Conservation (phyloP, 1,139 yeast genomes). For the Saccharomyces pastorianus region DNA sequence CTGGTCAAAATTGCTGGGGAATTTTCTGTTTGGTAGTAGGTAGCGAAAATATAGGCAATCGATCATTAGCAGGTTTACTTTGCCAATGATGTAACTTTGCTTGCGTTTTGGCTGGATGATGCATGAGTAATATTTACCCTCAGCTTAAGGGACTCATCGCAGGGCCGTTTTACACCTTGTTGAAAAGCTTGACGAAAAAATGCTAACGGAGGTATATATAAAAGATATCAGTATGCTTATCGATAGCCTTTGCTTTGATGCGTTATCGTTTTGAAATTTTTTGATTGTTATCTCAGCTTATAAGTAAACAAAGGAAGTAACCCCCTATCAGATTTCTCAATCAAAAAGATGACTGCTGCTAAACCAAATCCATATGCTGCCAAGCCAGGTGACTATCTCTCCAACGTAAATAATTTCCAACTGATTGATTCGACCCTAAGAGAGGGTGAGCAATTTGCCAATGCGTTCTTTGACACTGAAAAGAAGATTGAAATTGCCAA, state of each 20-base stretch:
- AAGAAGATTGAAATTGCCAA: constrained; percentile 95
- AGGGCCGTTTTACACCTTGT: no score
- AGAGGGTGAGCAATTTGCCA: constrained; percentile 98
- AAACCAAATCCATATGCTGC: constrained; percentile 80
- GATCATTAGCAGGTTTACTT: no score
- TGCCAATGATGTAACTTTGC: no score
- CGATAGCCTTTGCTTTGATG: background rate
- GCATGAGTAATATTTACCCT: no score
- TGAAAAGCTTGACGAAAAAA: no score
- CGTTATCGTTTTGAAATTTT: background rate
- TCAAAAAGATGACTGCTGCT: background rate
- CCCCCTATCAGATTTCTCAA: background rate
- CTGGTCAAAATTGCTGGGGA: no score
- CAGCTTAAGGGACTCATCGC: no score
- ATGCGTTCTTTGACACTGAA: constrained; percentile 88
- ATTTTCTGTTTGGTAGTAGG: no score
- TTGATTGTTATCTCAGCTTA: background rate
- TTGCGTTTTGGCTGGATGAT: no score
- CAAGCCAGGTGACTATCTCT: constrained; percentile 82
- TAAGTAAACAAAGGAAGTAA: background rate
- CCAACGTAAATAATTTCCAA: constrained; percentile 83
- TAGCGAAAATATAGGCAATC: no score
- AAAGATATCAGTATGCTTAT: background rate
- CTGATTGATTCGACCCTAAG: constrained; percentile 90
- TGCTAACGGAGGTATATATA: no score